Evolutionary conservation across 768 basidiomycete species (phyloP), one percentile per base, ranked within the genome.

Genomic region (Mrakia frigida): DNA sequence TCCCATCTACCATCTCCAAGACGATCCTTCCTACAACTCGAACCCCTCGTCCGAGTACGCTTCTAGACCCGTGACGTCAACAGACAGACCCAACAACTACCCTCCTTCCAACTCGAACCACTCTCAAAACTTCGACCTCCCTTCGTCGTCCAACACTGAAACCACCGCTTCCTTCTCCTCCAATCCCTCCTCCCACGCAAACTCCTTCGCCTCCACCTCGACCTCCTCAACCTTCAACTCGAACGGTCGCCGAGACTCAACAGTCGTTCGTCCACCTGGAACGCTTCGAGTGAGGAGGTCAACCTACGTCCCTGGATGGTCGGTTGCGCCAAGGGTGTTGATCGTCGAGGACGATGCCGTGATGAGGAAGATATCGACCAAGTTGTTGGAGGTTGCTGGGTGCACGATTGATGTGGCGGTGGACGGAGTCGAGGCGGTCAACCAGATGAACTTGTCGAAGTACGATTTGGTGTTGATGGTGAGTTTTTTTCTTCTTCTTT

Each of bases 381-480:
- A 95, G 85, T 96, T 98, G 82, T 83, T 98, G 82, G 91, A 96
- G 84, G 92, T 97, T 61, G 94, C 95, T 83, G 96, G 96, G 53
- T 97, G 95, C 83, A 89, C 90, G 80, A 94, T 91, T 74, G 96
- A 98, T 80, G 91, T 96, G 56, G 96, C 94, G 2, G 92, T 94
- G 52, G 94, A 98, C 82, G 96, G 95, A 0, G 88, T 93, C 6
- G 89, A 89, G 1, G 96, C 96, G 0, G 94, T 98, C 73, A 90
- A 91, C 80, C 96, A 93, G 87, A 97, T 98, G 93, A 95, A 96
- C 84, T 82, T 92, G 82, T 92, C 92, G 80, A 94, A 94, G 85
- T 98, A 97, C 82, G 96, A 98, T 84, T 83, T 98, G 81, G 94
- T 97, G 78, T 82, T 98, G 76, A 98, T 98, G 95, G 92, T 92